Percentiles rank a stretch among this genome's conserved stretches.
phyloP scores from a whole-genome alignment of 805 yeast species.

The Candida ortonii region DNA sequence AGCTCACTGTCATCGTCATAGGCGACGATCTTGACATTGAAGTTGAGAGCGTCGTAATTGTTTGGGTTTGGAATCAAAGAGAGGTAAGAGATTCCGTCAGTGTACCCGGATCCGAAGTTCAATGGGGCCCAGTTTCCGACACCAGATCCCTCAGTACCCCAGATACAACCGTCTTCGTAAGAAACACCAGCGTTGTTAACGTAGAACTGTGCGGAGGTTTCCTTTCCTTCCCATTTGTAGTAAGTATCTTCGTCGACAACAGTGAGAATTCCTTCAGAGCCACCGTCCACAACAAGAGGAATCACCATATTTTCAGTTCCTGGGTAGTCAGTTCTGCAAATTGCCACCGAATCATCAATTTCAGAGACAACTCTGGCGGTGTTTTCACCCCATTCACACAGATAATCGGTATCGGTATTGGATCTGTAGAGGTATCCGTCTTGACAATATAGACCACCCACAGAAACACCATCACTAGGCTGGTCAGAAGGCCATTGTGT shows the following conservation, averaged over 20 bases:
- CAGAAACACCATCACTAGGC: conserved; percentile 65
- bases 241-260: conserved; percentile 60
- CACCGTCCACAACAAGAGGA: conserved; percentile 62
- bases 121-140: conserved; percentile 82
- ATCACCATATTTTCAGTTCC: conserved; percentile 79
- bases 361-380: conserved; percentile 54
- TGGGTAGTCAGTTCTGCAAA: conserved; percentile 79
- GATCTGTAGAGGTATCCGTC: conserved; percentile 61
- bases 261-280: conserved; percentile 48
- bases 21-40: conserved; percentile 75
- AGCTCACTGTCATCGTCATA: conserved; percentile 58
- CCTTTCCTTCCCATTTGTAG: conserved; percentile 60
- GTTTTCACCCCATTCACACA: conserved; percentile 65
- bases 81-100: conserved; percentile 57
- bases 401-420: conserved; percentile 45
- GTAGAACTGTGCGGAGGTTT: conserved; percentile 71
- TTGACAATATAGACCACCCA: conserved; percentile 67
- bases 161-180: conserved; percentile 64
- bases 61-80: conserved; percentile 79
- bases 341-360: conserved; percentile 51
- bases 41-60: conserved; percentile 56
- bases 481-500: conserved; percentile 74
- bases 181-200: conserved; percentile 76
- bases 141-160: conserved; percentile 60
- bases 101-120: conserved; percentile 72